Conservation (phyloP, 2,329 filamentous ascomycete genomes). For the Dothideomycetidae sp. region DNA sequence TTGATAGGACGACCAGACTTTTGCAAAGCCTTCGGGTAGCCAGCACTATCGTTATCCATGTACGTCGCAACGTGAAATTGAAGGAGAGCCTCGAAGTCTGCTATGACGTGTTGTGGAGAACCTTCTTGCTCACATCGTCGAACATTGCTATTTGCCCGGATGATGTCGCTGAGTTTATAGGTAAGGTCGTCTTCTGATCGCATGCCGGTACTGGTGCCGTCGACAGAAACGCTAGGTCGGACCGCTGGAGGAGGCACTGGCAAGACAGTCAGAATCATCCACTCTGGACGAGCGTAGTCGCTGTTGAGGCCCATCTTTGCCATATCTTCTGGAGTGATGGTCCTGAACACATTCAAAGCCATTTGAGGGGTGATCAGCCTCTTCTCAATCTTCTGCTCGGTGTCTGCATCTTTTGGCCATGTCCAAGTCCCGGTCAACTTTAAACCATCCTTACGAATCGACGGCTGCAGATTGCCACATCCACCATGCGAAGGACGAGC, state of each 20-base stretch:
- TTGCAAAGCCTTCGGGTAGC: slow-evolving; percentile 83
- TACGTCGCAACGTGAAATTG: slow-evolving; percentile 98
- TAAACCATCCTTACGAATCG: slow-evolving; percentile 74
- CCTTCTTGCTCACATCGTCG: slow-evolving; percentile 82
- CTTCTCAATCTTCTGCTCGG: slow-evolving; percentile 71
- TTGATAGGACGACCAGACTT: slow-evolving; percentile 96
- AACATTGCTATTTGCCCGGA: slow-evolving; percentile 92
- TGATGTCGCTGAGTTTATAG: slow-evolving; percentile 97
- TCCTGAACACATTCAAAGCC: slow-evolving; percentile 74
- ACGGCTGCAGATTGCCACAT: slow-evolving; percentile 82
- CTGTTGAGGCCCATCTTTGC: slow-evolving; percentile 80
- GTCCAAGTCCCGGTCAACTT: slow-evolving; percentile 68
- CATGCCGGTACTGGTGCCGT: slow-evolving; percentile 81
- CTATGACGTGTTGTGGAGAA: slow-evolving; percentile 76
- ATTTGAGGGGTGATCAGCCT: slow-evolving; percentile 68
- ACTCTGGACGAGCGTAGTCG: slow-evolving; percentile 91
- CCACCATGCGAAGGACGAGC: slow-evolving; percentile 55
- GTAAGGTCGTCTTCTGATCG: slow-evolving; percentile 98
- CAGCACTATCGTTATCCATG: slow-evolving; percentile 99
- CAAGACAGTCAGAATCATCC: slow-evolving; percentile 93
- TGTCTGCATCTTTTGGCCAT: slow-evolving; percentile 50
- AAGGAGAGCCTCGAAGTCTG: slow-evolving; percentile 79
- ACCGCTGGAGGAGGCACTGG: slow-evolving; percentile 93
- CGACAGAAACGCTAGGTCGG: slow-evolving; percentile 91
- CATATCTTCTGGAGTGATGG: slow-evolving; percentile 69